Conservation (phyloP, 2,329 filamentous ascomycete species). For the Cytospora piceae region DNA sequence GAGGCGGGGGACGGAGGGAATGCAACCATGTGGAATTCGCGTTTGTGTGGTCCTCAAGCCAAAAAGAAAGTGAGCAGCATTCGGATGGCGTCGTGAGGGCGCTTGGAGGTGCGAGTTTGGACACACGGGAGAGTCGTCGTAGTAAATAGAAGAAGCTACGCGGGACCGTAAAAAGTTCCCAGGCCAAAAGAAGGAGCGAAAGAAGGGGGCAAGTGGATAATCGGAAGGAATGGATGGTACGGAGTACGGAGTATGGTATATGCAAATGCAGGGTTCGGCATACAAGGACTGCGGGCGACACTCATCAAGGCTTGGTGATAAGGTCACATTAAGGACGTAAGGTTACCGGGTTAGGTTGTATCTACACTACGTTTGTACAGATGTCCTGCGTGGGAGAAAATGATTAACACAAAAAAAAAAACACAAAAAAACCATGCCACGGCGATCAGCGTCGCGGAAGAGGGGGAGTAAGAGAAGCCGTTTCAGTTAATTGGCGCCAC, state of each 20-base stretch:
- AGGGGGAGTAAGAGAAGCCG: conserved; percentile 12
- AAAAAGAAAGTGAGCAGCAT: background rate
- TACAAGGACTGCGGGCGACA: background rate
- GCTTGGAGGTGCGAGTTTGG: background rate
- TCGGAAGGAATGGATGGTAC: conserved; percentile 2
- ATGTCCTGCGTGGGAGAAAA: background rate
- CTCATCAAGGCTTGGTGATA: background rate
- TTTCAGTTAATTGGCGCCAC: conserved; percentile 13
- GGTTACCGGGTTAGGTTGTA: background rate
- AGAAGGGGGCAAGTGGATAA: conserved; percentile 1
- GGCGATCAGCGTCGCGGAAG: conserved; percentile 13
- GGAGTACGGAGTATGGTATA: background rate
- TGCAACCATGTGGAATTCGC: conserved; percentile 26
- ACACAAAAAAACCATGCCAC: background rate
- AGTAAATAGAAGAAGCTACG: background rate
- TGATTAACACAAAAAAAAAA: background rate
- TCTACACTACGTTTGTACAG: background rate
- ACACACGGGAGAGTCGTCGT: conserved; percentile 3
- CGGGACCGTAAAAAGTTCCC: background rate
- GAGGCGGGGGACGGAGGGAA: conserved; percentile 22
- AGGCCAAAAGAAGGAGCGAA: conserved; percentile 1
- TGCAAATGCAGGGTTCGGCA: conserved; percentile 1
- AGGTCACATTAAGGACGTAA: background rate
- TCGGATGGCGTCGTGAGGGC: background rate
- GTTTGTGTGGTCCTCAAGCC: conserved; percentile 6